Evolutionary conservation across 352 stramenopile species (phyloP), one percentile per base, ranked within the genome.

Genomic region (Globisporangium barbulae): DNA sequence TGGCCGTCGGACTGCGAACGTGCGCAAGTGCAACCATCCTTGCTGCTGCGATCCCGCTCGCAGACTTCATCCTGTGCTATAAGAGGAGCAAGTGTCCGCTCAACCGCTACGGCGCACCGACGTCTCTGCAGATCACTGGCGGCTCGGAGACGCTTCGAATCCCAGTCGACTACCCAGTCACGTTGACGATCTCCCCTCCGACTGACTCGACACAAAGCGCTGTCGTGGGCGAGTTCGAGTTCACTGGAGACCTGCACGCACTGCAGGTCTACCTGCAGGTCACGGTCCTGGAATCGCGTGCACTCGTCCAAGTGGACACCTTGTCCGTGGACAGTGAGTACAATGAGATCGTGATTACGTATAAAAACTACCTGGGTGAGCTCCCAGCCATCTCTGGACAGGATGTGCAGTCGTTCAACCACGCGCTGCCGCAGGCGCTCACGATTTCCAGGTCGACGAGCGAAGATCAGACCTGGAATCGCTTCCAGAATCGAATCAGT

Each of bases 51-150:
- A 52, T 53, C 13, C 63, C 54, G 7, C 22, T 71, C 12, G 64
- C 45, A 5, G 41, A 68, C 39, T 68, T 64, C 50, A n/a, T 68
- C 10, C 15, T 64, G 42, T 68, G 65, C 44, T 61, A 59, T 28
- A 25, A 53, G 31, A 31, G 17, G 13, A 59, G 31, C 25, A 53
- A 48, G 35, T 68, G 63, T 39, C 49, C 57, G 10, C 31, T 68
- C 10, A 64, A 53, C 31, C 17, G n/a, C 1, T 56, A 44, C 10
- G 41, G 60, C 8, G 19, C 41, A n/a, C 35, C 31, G 33, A 68
- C 55, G 33, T 58, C 37, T 17, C 25, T 64, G 22, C 25, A 37
- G 15, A 52, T 68, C 35, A 25, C 7, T 2, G 19, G n/a, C 15
- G 62, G 62, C 5, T 28, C 25, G 15, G 62, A 64, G 17, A 41